phyloP scores from a whole-genome alignment of 2,329 filamentous ascomycete genomes.

The Colletotrichum echinochloae region DNA sequence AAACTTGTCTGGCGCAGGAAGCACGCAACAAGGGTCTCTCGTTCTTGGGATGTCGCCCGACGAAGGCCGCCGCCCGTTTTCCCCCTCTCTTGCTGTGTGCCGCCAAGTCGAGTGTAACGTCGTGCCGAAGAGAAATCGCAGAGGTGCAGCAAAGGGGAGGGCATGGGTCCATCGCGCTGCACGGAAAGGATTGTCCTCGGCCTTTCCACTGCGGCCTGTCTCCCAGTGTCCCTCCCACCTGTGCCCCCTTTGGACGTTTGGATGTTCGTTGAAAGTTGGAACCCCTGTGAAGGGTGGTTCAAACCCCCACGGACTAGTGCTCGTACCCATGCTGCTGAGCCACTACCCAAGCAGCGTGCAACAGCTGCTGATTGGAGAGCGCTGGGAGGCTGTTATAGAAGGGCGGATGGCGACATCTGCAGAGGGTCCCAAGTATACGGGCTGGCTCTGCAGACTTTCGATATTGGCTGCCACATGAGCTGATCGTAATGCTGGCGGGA shows the following conservation, averaged over 20 bases:
- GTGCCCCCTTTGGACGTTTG: background rate
- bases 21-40: constrained; percentile 25
- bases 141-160: background rate
- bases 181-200: too few relatives aligned
- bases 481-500: background rate
- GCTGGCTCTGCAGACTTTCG: background rate
- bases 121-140: background rate
- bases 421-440: background rate
- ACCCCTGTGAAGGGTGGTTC: background rate
- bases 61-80: background rate
- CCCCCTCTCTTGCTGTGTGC: background rate
- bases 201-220: too few relatives aligned
- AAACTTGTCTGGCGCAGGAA: background rate
- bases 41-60: background rate
- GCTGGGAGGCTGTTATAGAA: constrained; percentile 23
- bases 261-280: background rate
- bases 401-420: constrained; percentile 36
- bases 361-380: constrained; percentile 10
- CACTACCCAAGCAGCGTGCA: constrained; percentile 24
- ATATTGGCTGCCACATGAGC: background rate
- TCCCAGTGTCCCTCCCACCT: background rate
- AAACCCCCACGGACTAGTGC: background rate
- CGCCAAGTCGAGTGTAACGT: constrained; percentile 18
- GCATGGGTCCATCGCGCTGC: background rate
- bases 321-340: background rate